Evolutionary conservation across 2,329 filamentous ascomycete genomes (phyloP).

Genomic region (Tolypocladium inflatum): DNA sequence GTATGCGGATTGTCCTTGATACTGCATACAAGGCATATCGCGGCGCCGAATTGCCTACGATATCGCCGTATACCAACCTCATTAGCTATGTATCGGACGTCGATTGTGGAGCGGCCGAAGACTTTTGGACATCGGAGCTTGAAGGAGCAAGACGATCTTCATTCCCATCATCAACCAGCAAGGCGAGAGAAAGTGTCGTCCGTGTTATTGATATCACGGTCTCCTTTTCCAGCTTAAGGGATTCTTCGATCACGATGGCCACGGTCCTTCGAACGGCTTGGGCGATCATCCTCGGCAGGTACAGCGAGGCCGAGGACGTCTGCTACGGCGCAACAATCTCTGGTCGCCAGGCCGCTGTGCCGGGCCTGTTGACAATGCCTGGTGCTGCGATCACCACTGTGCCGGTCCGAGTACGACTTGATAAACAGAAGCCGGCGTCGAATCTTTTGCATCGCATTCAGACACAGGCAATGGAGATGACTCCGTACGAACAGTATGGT

Average conservation of each 20-base stretch:
- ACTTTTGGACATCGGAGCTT: not conserved
- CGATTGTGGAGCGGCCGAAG: not conserved
- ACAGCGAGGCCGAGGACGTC: slow-evolving; percentile 11
- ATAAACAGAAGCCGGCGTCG: too few species aligned
- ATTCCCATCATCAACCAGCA: not conserved
- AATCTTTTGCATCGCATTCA: not conserved
- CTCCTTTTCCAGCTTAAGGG: not conserved
- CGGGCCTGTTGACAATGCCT: slow-evolving; percentile 14
- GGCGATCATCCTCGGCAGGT: slow-evolving; percentile 12
- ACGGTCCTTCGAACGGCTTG: slow-evolving; percentile 15
- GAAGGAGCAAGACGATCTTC: not conserved
- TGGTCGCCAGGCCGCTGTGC: slow-evolving; percentile 16
- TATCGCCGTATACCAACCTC: not conserved
- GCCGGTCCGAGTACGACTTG: not conserved
- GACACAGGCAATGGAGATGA: not conserved
- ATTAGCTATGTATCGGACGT: not conserved
- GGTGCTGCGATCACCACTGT: slow-evolving; percentile 20
- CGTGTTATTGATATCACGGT: not conserved
- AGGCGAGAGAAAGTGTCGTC: too few species aligned
- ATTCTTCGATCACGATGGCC: slow-evolving; percentile 6
- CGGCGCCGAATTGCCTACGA: not conserved
- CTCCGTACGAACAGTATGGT: not conserved
- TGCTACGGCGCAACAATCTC: slow-evolving; percentile 17
- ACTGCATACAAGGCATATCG: not conserved
- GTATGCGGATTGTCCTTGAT: not conserved